Percentiles rank a stretch among this genome's conserved stretches.
These are phyloP conservation scores for Monosporozyma aerobia DNA, from an alignment of 805 yeast species.

Conservation along the genomic window DNA sequence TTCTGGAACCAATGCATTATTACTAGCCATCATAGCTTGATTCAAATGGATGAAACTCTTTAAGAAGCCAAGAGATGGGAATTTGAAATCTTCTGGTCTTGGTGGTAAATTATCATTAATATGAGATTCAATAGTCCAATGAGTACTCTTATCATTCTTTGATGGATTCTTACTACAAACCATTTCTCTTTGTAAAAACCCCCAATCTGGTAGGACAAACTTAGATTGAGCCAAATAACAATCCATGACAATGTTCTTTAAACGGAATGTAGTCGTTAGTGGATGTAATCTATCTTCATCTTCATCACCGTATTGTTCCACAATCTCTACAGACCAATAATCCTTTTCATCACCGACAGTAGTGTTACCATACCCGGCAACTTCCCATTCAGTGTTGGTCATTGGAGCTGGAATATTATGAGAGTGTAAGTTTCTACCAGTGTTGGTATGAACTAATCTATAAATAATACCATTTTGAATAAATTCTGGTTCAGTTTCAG, in stretches of 20 bases:
- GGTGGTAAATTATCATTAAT: constrained; percentile 56
- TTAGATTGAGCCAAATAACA: constrained; percentile 78
- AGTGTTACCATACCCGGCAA: constrained; percentile 74
- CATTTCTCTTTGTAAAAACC: constrained; percentile 75
- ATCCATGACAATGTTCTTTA: constrained; percentile 52
- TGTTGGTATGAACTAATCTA: constrained; percentile 59
- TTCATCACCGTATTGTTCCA: constrained; percentile 51
- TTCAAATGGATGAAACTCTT: constrained; percentile 69
- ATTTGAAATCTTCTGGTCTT: constrained; percentile 25
- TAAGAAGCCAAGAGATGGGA: constrained; percentile 70
- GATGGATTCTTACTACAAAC: constrained; percentile 55
- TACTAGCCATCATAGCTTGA: constrained; percentile 90
- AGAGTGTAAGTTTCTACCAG: constrained; percentile 74
- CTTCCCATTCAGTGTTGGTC: constrained; percentile 62
- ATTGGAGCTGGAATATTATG: constrained; percentile 74
- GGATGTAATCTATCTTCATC: constrained; percentile 51
- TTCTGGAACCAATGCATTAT: constrained; percentile 74
- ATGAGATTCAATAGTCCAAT: constrained; percentile 82
- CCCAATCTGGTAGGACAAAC: constrained; percentile 66
- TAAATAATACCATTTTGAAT: constrained; percentile 57
- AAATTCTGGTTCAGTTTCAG: constrained; percentile 26
- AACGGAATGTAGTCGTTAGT: constrained; percentile 63
- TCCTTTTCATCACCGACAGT: constrained; percentile 71
- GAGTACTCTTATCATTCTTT: constrained; percentile 71
- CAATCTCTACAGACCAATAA: constrained; percentile 84